Base-by-base conservation (phyloP, 345 rosid genomes). In the Orychophragmus violaceus region DNA sequence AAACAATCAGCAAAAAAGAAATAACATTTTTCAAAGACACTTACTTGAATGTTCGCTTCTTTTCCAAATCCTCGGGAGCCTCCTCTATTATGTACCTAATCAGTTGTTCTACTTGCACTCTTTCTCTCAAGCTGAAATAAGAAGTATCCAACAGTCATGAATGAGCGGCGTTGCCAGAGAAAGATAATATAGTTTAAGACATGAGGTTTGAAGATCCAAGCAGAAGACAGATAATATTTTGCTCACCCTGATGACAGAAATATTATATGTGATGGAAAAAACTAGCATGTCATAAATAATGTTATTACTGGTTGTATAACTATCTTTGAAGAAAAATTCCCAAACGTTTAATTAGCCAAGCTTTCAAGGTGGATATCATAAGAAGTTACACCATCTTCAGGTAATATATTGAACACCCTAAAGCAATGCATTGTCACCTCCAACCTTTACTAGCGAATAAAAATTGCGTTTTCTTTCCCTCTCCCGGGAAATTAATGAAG, bases 91-190 rank as follows among this genome's bases (percentile, higher is more conserved):
- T 87, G 77, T 80, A 89, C 63, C 44, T 86, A 59, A 92, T 66
- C 17, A 92, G 90, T 72, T 83, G 89, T 75, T 89, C 88, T 53
- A 92, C 90, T 72, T 87, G 96, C 68, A 80, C 70, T 59, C 66
- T 89, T 78, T 89, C 98, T 39, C 87, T 79, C 83, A 92, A 85
- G 75, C 98, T 92, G 77, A 78, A 78, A 78, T 21, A 49, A 56
- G 13, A 58, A 14, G 39, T 64, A 68, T 24, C 57, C 60, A 69
- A 39, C 12, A 6, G 64, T 67, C 27, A 64, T 58, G 62, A 19
- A 36, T 3, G 16, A 75, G 12, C 44, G n/a, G 55, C 13, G 8
- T 33, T 30, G 56, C 24, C 53, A 51, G 45, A 8, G 16, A 7
- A 56, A 46, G 23, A 35, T 57, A 35, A 46, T 48, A 56, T 13